Evolutionary conservation across 1,284 basidiomycete genomes (phyloP).

Genomic region (Rhodotorula sp.): DNA sequence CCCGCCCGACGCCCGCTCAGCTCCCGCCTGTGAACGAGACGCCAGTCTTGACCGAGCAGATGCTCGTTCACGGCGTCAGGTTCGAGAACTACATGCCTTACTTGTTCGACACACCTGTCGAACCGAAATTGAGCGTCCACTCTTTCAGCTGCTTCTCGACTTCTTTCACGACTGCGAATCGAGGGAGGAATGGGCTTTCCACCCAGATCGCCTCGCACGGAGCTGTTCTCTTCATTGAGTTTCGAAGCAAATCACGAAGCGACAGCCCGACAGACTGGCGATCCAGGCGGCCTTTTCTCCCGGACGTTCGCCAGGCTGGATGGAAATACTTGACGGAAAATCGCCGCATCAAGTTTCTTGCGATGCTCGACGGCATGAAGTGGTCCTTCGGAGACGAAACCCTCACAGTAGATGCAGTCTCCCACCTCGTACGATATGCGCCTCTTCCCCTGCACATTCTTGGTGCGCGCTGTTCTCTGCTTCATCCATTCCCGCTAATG

Average conservation of each 20-base stretch:
- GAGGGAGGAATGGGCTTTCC: too few species aligned
- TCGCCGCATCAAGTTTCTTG: background rate
- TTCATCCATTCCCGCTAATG: background rate
- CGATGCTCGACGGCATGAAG: background rate
- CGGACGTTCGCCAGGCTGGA: background rate
- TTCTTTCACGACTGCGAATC: too few species aligned
- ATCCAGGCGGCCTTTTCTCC: background rate
- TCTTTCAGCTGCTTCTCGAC: too few species aligned
- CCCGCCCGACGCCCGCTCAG: too few species aligned
- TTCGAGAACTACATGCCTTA: too few species aligned
- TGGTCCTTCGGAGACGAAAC: background rate
- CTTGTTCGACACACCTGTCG: too few species aligned
- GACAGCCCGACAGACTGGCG: too few species aligned
- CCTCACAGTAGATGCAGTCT: background rate
- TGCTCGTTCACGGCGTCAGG: background rate
- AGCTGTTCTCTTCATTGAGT: background rate
- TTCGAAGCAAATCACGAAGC: background rate
- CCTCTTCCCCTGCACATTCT: background rate
- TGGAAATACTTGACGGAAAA: background rate
- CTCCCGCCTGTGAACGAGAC: too few species aligned
- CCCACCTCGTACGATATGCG: background rate
- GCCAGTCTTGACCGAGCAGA: too few species aligned
- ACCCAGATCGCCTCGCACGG: background rate
- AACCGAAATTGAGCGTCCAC: too few species aligned
- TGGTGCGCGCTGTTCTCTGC: background rate